These are phyloP conservation scores for Trichoderma sp. DNA, from an alignment of 2,329 filamentous ascomycete species.

Conservation along the genomic window DNA sequence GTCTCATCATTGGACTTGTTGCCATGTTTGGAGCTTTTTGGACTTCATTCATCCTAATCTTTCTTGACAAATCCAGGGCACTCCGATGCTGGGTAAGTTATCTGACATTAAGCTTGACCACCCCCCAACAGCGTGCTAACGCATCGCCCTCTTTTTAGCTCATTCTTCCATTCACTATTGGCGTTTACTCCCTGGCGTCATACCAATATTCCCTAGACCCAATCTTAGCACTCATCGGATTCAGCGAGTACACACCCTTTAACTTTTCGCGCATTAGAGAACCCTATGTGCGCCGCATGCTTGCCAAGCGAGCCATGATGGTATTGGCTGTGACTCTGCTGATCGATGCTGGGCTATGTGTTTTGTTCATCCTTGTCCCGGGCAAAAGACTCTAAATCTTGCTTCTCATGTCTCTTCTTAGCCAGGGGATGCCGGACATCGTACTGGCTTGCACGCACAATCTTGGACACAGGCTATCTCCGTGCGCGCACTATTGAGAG, in stretches of 20 bases:
- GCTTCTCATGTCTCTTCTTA: background rate
- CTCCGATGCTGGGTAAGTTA: conserved; percentile 80
- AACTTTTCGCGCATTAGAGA: conserved; percentile 86
- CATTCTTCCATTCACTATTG: conserved; percentile 89
- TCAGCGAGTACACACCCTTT: conserved; percentile 96
- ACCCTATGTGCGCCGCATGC: conserved; percentile 83
- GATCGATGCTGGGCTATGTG: conserved; percentile 77
- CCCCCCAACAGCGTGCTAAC: conserved; percentile 26
- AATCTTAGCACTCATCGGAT: conserved; percentile 81
- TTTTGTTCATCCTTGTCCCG: conserved; percentile 93
- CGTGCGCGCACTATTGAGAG: conserved; percentile 6
- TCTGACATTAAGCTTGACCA: conserved; percentile 22
- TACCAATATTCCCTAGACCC: conserved; percentile 97
- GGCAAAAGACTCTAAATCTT: conserved; percentile 70
- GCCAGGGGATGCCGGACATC: conserved; percentile 7
- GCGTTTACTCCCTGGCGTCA: conserved; percentile 83
- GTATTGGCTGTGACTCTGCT: conserved; percentile 74
- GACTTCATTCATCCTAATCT: conserved; percentile 90
- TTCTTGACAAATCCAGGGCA: conserved; percentile 73
- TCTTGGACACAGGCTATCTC: background rate
- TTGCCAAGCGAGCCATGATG: conserved; percentile 81
- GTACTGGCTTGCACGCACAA: conserved; percentile 15
- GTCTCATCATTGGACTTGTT: conserved; percentile 78
- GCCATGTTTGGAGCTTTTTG: conserved; percentile 92
- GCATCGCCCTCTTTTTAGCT: conserved; percentile 39